phyloP scores from a whole-genome alignment of 2,329 filamentous ascomycete species.

The Xylariaceae sp. region DNA sequence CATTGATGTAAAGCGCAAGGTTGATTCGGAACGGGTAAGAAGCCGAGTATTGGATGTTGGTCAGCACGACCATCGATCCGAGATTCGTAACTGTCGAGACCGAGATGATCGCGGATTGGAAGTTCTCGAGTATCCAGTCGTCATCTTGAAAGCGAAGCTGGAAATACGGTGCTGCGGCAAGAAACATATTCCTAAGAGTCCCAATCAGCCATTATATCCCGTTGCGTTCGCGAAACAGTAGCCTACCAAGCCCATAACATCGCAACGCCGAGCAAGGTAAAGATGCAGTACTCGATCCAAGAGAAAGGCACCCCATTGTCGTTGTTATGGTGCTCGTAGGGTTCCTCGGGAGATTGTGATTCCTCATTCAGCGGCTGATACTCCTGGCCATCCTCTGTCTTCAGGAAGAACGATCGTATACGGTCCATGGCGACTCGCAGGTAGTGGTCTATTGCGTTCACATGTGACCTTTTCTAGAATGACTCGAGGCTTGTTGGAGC shows the following conservation, averaged over 20 bases:
- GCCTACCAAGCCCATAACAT: constrained; percentile 97
- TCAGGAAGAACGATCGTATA: constrained; percentile 42
- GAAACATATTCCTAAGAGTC: constrained; percentile 86
- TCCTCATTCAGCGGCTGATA: constrained; percentile 41
- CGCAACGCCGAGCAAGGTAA: constrained; percentile 81
- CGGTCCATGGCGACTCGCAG: constrained; percentile 40
- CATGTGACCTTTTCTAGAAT: constrained; percentile 2
- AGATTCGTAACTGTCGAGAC: constrained; percentile 87
- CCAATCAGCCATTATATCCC: constrained; percentile 16
- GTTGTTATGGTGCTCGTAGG: constrained; percentile 35
- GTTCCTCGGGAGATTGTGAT: constrained; percentile 18
- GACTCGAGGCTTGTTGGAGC: not conserved
- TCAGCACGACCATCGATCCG: constrained; percentile 72
- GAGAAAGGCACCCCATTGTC: constrained; percentile 66
- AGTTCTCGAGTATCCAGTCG: constrained; percentile 74
- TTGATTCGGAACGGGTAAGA: constrained; percentile 89
- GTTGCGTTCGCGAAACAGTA: constrained; percentile 10
- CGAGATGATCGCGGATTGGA: constrained; percentile 86
- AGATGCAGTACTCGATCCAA: constrained; percentile 83
- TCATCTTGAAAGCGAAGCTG: constrained; percentile 74
- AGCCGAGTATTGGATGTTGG: constrained; percentile 77
- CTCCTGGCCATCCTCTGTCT: constrained; percentile 35
- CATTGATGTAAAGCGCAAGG: constrained; percentile 74
- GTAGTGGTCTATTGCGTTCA: not conserved
- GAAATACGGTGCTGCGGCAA: constrained; percentile 93